Percentiles rank a stretch among this genome's conserved stretches.
Conservation (phyloP, 2,329 filamentous ascomycete species). For the Catunica adiposa region DNA sequence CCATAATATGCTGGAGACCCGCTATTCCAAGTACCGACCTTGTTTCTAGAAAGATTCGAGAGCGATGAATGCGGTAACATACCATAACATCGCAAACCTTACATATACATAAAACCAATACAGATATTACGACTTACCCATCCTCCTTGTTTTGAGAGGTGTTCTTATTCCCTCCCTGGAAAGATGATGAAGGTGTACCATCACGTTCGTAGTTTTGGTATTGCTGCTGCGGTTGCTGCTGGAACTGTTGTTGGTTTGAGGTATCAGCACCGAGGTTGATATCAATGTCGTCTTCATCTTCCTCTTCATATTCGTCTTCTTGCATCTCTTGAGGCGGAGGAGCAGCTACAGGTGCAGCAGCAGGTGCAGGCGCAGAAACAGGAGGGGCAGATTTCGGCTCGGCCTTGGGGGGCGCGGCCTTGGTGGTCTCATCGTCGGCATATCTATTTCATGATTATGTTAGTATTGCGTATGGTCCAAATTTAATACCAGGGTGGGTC, state of each 20-base stretch:
- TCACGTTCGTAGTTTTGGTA: slow-evolving; percentile 17
- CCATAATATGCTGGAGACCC: no score
- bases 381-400: not conserved
- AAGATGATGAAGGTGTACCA: slow-evolving; percentile 17
- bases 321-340: slow-evolving; percentile 8
- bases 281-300: slow-evolving; percentile 37
- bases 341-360: not conserved
- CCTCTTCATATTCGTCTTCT: not conserved
- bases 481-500: slow-evolving; percentile 20
- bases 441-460: slow-evolving; percentile 10
- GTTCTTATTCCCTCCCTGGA: slow-evolving; percentile 32
- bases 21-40: no score
- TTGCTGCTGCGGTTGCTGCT: slow-evolving; percentile 8
- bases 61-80: not conserved
- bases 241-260: slow-evolving; percentile 16
- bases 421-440: slow-evolving; percentile 16
- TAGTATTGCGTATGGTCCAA: not conserved
- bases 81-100: not conserved
- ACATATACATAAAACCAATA: not conserved
- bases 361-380: slow-evolving; percentile 7
- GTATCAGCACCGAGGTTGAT: slow-evolving; percentile 35
- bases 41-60: no score
- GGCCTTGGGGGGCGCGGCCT: not conserved
- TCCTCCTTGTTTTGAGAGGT: slow-evolving; percentile 34
- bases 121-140: slow-evolving; percentile 25